Base-by-base conservation (phyloP, 1,284 basidiomycete genomes). In the Mycosarcoma mackinlayi region DNA sequence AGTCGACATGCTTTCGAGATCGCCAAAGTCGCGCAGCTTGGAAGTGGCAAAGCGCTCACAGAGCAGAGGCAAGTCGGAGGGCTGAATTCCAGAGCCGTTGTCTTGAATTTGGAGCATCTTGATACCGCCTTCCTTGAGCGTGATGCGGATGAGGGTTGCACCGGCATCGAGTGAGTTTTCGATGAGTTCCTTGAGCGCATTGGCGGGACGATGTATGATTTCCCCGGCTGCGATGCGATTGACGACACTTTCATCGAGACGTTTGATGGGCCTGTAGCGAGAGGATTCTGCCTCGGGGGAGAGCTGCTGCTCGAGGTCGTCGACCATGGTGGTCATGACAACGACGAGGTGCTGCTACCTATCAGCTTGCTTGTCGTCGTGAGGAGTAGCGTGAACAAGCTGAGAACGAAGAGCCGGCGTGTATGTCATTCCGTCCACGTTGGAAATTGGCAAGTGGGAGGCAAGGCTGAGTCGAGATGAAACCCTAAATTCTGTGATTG, bases 21-120 rank as follows among this genome's bases (percentile, higher is more conserved):
- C 96, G 10, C 91, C 89, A 79, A 94, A 98, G 0, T 88, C 87
- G 0, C 89, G 87, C 10, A 99, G 85, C 81, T 98, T 98, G 3
- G 93, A 96, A 0, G 96, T 99, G 10, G 96, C 95, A 81, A 97
- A 98, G 11, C 96, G 87, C 82, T 96, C 92, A 46, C 95, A 95
- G 1, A 99, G 87, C 16, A 98, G 90, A 0, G 92, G 89, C 4
- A 99, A 85, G 78, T 98, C 95, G 8, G 83, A 81, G 83, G 87
- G 53, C 85, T 50, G 65, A 75, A 99, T 96, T 1, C 95, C 95
- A 81, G 88, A 92, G 0, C 95, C 96, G 78, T 98, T 97, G 82
- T 99, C 96, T 76, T 94, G 92, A 51, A 98, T 96, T 84, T 97
- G 94, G 24, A 98, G 87, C 42, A 94, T 85, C 83, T 96, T 98